Conservation (phyloP, 202 grass and related monocot genomes). For the Schoenoplectus triqueter region DNA sequence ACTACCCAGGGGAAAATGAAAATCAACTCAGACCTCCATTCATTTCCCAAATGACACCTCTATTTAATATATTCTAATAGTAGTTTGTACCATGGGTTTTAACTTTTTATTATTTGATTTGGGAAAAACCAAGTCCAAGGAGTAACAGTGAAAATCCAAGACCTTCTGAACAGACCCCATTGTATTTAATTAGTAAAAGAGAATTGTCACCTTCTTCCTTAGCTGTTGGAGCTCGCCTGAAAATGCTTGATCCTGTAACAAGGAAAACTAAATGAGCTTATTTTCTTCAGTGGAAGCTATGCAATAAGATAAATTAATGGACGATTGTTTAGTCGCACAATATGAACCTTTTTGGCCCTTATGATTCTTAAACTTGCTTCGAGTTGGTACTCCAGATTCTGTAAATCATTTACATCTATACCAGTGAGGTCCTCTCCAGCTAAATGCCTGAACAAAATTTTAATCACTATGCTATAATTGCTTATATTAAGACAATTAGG, state of each 20-base stretch:
- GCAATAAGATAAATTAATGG: slow-evolving; percentile 29
- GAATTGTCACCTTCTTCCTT: slow-evolving; percentile 51
- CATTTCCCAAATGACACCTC: too few relatives aligned
- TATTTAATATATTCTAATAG: too few relatives aligned
- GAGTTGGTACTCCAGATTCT: slow-evolving; percentile 62
- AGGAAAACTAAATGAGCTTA: slow-evolving; percentile 35
- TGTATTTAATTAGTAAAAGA: not conserved
- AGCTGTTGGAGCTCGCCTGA: slow-evolving; percentile 68
- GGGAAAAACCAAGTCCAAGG: too few relatives aligned
- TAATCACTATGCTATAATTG: slow-evolving; percentile 20
- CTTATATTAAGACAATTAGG: not conserved
- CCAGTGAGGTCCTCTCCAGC: slow-evolving; percentile 68
- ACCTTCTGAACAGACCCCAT: too few relatives aligned
- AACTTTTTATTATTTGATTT: too few relatives aligned
- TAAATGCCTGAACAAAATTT: slow-evolving; percentile 51
- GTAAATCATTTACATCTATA: slow-evolving; percentile 55
- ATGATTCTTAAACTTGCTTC: slow-evolving; percentile 56
- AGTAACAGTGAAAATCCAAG: too few relatives aligned
- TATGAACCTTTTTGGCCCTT: slow-evolving; percentile 52
- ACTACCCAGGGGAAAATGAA: too few relatives aligned
- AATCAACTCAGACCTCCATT: too few relatives aligned
- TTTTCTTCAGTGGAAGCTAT: slow-evolving; percentile 30
- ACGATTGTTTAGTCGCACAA: not conserved
- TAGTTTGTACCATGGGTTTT: too few relatives aligned
- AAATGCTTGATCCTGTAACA: slow-evolving; percentile 71